A percentile compares a stretch with the other conserved stretches of the same genome.
phyloP scores from a whole-genome alignment of 768 basidiomycete species.

The Suillus fuscotomentosus region DNA sequence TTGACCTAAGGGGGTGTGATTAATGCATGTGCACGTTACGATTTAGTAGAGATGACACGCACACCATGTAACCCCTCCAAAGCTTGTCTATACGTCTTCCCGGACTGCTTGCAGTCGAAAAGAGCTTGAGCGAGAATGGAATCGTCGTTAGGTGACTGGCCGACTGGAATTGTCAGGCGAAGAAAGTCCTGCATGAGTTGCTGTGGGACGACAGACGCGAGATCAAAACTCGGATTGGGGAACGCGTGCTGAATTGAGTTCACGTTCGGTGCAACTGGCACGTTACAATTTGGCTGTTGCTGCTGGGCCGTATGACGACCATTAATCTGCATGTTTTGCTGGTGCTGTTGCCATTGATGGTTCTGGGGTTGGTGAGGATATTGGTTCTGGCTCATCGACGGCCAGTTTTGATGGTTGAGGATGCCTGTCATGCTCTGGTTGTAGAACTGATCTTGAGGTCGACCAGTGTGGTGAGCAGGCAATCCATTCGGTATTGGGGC shows the following conservation, averaged over 20 bases:
- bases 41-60: conserved; percentile 23
- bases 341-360: conserved; percentile 29
- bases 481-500: conserved; percentile 11
- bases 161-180: conserved; percentile 52
- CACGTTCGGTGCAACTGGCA: background rate
- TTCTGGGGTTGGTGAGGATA: conserved; percentile 15
- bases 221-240: conserved; percentile 22
- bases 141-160: conserved; percentile 52
- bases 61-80: conserved; percentile 70
- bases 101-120: conserved; percentile 35
- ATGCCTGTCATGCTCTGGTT: conserved; percentile 11
- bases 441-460: conserved; percentile 24
- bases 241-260: conserved; percentile 11
- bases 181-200: conserved; percentile 59
- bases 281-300: conserved; percentile 10
- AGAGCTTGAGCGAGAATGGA: conserved; percentile 52
- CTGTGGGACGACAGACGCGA: conserved; percentile 40
- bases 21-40: background rate
- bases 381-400: conserved; percentile 27
- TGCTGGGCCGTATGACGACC: conserved; percentile 28
- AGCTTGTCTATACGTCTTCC: conserved; percentile 58
- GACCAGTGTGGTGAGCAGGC: conserved; percentile 14
- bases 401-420: conserved; percentile 3
- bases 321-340: conserved; percentile 32
- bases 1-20: conserved; percentile 33